Conservation (phyloP, 257 asterid genomes). For the Handroanthus guayacan region DNA sequence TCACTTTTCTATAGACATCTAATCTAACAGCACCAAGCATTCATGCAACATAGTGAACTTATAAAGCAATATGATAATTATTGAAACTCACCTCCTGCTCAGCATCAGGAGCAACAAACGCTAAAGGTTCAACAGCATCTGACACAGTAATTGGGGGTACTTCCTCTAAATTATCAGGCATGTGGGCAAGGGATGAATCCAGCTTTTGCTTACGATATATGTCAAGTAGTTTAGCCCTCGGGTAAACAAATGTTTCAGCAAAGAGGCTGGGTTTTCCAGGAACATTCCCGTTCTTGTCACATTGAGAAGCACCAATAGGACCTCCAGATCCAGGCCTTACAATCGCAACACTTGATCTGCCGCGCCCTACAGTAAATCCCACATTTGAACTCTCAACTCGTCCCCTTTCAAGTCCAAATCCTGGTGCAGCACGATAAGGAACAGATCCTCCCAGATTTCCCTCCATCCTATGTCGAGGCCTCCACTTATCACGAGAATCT, state of each 20-base stretch:
- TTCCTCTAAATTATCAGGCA: slow-evolving; percentile 77
- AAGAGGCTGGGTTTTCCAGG: slow-evolving; percentile 56
- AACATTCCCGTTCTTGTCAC: slow-evolving; percentile 51
- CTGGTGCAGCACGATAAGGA: slow-evolving; percentile 91
- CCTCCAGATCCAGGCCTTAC: slow-evolving; percentile 55
- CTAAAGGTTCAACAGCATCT: slow-evolving; percentile 69
- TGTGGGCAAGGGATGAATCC: slow-evolving; percentile 49
- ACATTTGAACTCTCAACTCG: slow-evolving; percentile 72
- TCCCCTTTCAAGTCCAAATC: slow-evolving; percentile 90
- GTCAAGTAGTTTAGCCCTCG: slow-evolving; percentile 93
- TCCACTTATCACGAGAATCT: slow-evolving; percentile 98
- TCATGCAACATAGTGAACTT: not conserved
- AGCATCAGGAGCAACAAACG: slow-evolving; percentile 82
- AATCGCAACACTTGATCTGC: slow-evolving; percentile 61
- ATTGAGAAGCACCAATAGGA: slow-evolving; percentile 60
- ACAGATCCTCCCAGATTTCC: slow-evolving; percentile 65
- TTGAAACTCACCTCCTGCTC: slow-evolving; percentile 80
- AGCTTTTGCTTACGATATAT: slow-evolving; percentile 78
- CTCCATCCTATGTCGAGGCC: slow-evolving; percentile 98
- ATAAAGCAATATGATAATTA: not conserved
- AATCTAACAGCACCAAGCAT: slow-evolving; percentile 8
- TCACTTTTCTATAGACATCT: slow-evolving; percentile 30
- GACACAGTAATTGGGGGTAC: slow-evolving; percentile 62
- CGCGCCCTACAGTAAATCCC: slow-evolving; percentile 95
- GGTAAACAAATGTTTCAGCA: slow-evolving; percentile 60